These are phyloP conservation scores for Furcasterigmium furcatum DNA, from an alignment of 2,329 filamentous ascomycete genomes.

Conservation along the genomic window DNA sequence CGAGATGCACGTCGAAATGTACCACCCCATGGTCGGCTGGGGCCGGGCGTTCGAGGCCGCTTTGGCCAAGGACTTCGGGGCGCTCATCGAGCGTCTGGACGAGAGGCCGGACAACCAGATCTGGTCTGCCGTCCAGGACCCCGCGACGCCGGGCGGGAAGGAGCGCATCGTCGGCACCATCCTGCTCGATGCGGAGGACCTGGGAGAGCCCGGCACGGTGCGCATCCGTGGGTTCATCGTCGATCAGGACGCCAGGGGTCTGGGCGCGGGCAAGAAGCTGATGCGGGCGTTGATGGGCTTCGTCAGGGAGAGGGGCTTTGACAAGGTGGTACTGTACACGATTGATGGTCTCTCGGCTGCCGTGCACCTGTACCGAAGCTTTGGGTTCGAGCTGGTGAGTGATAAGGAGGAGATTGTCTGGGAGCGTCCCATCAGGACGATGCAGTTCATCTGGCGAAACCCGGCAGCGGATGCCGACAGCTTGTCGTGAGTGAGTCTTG, in stretches of 20 bases:
- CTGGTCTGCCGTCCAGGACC: slow-evolving; percentile 18
- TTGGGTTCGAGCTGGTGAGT: slow-evolving; percentile 16
- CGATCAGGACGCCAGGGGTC: slow-evolving; percentile 16
- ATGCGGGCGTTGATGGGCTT: slow-evolving; percentile 20
- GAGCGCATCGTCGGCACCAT: slow-evolving; percentile 21
- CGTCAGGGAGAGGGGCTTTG: slow-evolving; percentile 15
- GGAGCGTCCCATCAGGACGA: slow-evolving; percentile 7
- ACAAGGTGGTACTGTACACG: slow-evolving; percentile 19
- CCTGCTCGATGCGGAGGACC: slow-evolving; percentile 18
- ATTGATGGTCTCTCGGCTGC: slow-evolving; percentile 16
- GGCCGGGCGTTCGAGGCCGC: slow-evolving; percentile 19
- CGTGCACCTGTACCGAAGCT: slow-evolving; percentile 18
- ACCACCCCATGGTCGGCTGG: slow-evolving; percentile 14
- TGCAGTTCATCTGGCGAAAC: slow-evolving; percentile 14
- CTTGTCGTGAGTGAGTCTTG: too few species aligned
- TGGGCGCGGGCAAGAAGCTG: slow-evolving; percentile 19
- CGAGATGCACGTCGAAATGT: slow-evolving; percentile 23
- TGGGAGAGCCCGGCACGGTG: slow-evolving; percentile 11
- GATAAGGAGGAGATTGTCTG: slow-evolving; percentile 13
- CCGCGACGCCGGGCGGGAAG: not conserved
- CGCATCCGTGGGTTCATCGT: slow-evolving; percentile 23
- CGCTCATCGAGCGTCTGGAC: slow-evolving; percentile 14
- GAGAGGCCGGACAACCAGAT: slow-evolving; percentile 17
- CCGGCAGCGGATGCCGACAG: too few species aligned
- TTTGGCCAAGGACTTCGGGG: slow-evolving; percentile 13